Conservation (phyloP, 2,329 filamentous ascomycete genomes). For the Penicillium sp. region DNA sequence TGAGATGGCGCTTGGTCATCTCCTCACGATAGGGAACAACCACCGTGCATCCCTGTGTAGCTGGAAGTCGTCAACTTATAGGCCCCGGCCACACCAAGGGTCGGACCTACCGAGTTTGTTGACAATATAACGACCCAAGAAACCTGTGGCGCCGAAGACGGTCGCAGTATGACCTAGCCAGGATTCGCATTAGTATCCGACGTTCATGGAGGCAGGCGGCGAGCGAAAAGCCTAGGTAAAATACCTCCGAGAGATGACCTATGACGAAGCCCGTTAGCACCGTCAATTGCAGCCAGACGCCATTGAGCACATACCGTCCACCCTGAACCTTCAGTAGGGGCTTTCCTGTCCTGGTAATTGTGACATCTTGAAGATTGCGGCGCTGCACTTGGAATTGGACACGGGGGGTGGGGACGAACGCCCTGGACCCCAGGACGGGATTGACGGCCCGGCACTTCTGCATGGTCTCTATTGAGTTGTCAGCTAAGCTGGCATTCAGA, state of each 20-base stretch:
- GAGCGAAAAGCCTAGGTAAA: conserved; percentile 15
- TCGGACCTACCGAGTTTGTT: conserved; percentile 76
- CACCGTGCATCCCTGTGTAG: conserved; percentile 91
- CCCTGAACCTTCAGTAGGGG: conserved; percentile 87
- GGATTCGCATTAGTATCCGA: conserved; percentile 31
- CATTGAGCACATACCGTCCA: conserved; percentile 71
- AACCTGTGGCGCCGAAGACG: conserved; percentile 96
- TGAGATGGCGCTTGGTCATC: conserved; percentile 96
- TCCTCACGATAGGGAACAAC: conserved; percentile 94
- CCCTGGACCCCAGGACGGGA: conserved; percentile 46
- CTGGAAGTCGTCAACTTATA: conserved; percentile 54
- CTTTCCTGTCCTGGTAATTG: conserved; percentile 95
- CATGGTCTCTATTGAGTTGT: conserved; percentile 45
- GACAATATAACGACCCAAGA: conserved; percentile 95
- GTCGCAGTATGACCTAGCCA: conserved; percentile 86
- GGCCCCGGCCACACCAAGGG: conserved; percentile 31
- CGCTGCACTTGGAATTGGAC: conserved; percentile 49
- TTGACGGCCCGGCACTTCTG: conserved; percentile 51
- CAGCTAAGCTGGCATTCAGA: conserved; percentile 33
- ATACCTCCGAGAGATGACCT: conserved; percentile 88
- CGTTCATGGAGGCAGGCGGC: conserved; percentile 24
- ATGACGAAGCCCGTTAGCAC: conserved; percentile 30
- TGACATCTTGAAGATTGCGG: conserved; percentile 74
- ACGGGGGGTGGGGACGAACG: conserved; percentile 42
- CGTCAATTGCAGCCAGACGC: conserved; percentile 10